These are phyloP conservation scores for Suillus paluster DNA, from an alignment of 768 basidiomycete genomes.

Conservation along the genomic window DNA sequence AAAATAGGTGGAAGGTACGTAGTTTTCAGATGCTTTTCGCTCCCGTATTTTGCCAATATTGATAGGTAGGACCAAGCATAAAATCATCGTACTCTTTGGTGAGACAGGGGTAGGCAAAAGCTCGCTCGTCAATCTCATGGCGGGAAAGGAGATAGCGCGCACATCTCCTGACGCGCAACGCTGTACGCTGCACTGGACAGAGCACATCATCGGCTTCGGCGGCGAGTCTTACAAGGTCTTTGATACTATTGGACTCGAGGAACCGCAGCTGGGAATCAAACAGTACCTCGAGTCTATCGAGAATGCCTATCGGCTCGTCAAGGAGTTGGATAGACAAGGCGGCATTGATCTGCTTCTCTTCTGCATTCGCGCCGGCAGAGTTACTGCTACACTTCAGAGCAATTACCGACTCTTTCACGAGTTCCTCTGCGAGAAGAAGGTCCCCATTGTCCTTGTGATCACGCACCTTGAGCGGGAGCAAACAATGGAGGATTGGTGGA, in stretches of 20 bases:
- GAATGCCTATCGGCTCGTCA: conserved; percentile 2
- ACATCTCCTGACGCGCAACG: too few relatives aligned
- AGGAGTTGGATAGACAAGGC: not conserved
- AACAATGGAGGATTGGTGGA: conserved; percentile 42
- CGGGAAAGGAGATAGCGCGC: too few relatives aligned
- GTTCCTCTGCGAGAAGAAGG: conserved; percentile 13
- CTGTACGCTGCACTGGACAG: too few relatives aligned
- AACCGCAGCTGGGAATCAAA: conserved; percentile 1
- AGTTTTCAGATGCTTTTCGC: not conserved
- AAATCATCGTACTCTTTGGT: not conserved
- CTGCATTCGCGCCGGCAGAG: too few relatives aligned
- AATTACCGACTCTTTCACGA: conserved; percentile 22
- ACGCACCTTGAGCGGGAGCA: conserved; percentile 32
- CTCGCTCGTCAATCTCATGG: too few relatives aligned
- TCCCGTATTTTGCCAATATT: not conserved
- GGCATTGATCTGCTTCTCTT: conserved; percentile 22
- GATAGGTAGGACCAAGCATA: not conserved
- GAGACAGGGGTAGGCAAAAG: too few relatives aligned
- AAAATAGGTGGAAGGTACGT: not conserved
- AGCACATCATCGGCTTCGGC: too few relatives aligned
- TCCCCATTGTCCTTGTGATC: conserved; percentile 31
- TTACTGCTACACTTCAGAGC: conserved; percentile 8
- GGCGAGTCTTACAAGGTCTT: too few relatives aligned
- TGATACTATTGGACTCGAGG: conserved; percentile 24
- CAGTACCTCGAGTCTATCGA: not conserved